These are phyloP conservation scores for Podosphaera leucotricha DNA, from an alignment of 2,329 filamentous ascomycete species.

Conservation along the genomic window DNA sequence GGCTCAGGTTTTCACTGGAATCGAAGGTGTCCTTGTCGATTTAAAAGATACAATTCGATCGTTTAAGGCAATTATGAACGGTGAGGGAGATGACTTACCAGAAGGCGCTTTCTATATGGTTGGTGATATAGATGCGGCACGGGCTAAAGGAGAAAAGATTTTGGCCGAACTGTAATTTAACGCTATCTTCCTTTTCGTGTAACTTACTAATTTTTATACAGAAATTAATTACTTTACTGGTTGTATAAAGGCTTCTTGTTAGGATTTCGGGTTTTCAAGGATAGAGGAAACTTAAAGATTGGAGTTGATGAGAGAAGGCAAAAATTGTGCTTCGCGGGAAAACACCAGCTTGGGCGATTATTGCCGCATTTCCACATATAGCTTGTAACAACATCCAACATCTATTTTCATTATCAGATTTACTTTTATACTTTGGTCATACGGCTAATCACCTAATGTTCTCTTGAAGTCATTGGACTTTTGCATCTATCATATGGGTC, in stretches of 20 bases:
- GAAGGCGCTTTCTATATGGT: conserved; percentile 45
- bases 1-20: conserved; percentile 53
- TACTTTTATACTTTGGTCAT: background rate
- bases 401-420: background rate
- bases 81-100: conserved; percentile 87
- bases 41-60: conserved; percentile 94
- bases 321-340: background rate
- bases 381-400: background rate
- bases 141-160: conserved; percentile 99
- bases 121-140: conserved; percentile 79
- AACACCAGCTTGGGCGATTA: background rate
- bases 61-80: conserved; percentile 70
- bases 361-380: background rate
- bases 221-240: background rate
- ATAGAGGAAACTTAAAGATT: background rate
- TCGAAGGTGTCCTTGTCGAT: conserved; percentile 83
- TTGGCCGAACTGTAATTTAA: conserved; percentile 51
- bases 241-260: background rate
- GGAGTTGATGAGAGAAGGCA: background rate
- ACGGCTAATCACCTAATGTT: background rate
- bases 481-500: too few relatives aligned
- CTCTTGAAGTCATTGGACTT: background rate
- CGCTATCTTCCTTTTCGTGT: background rate
- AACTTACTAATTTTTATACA: background rate
- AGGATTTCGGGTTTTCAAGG: background rate